Conservation (phyloP, 2,329 filamentous ascomycete genomes). For the Aspergillus pseudoglaucus region DNA sequence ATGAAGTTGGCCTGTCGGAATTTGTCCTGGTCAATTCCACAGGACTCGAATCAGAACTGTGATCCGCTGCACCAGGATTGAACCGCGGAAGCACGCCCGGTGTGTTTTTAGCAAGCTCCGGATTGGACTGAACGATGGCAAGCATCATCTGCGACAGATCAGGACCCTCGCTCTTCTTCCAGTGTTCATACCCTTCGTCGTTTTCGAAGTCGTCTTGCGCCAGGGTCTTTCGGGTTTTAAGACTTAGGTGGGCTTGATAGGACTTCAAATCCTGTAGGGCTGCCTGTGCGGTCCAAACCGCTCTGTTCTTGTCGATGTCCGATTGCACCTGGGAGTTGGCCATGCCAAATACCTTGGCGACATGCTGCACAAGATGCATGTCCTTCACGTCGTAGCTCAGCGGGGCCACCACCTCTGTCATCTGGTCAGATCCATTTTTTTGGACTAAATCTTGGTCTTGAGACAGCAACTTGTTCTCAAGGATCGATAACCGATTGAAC, state of each 20-base stretch:
- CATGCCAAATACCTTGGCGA: constrained; percentile 79
- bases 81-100: constrained; percentile 55
- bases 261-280: constrained; percentile 86
- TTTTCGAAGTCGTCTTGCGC: constrained; percentile 81
- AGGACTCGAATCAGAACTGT: constrained; percentile 36
- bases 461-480: constrained; percentile 89
- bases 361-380: constrained; percentile 86
- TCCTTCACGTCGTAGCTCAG: constrained; percentile 91
- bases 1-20: constrained; percentile 45
- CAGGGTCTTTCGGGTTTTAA: constrained; percentile 69
- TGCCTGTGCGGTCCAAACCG: constrained; percentile 83
- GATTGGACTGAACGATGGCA: constrained; percentile 78
- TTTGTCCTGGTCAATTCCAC: constrained; percentile 42
- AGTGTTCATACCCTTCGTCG: constrained; percentile 79
- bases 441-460: constrained; percentile 85
- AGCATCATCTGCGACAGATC: constrained; percentile 91
- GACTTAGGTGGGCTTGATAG: constrained; percentile 82
- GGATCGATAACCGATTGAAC: constrained; percentile 65
- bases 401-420: constrained; percentile 74
- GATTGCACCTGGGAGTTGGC: constrained; percentile 72
- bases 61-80: constrained; percentile 37
- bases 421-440: constrained; percentile 52
- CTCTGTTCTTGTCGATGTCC: constrained; percentile 76
- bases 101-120: constrained; percentile 73
- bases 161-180: constrained; percentile 83